Base-by-base conservation (phyloP, 495 filamentous ascomycete genomes). In the Monascus purpureus region DNA sequence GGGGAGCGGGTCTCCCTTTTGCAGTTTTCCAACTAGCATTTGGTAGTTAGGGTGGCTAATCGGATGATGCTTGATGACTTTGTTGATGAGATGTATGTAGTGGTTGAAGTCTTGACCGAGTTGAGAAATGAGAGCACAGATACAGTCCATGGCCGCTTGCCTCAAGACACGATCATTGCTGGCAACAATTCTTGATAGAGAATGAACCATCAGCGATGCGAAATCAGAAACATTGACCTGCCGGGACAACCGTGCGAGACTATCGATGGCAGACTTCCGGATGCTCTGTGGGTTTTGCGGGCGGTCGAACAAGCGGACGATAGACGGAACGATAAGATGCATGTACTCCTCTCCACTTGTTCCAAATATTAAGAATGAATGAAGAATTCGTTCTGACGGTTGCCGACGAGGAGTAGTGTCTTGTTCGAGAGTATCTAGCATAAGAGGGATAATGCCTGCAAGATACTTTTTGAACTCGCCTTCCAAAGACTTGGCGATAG, bases 211-310 rank as follows among this genome's bases (percentile, higher is more conserved):
- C 42, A 84, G 77, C 13, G 90, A 85, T 6, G 90, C 85, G 51
- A 88, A 94, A 49, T 96, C 90, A 28, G 90, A 93, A 19, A 99
- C 77, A 50, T 99, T 96, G 42, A 99, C 92, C 61, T 93, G 84
- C 31, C 83, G 75, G 8, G 86, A 94, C n/a, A 96, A 69, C 49
- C 84, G 85, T 11, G 84, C 88, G 31, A 99, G 69, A 0, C 87
- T 93, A 40, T 99, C 90, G 45, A 99, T 95, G 8, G 88, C 86
- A 17, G 72, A 73, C 50, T 86, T 88, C 18, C 86, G 78, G 25
- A 92, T 68, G 37, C 74, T 73, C 7, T 68, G 59, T 4, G 83
- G 83, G 38, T 90, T 78, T 23, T 77, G 73, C 13, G 74, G 69
- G 37, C 80, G 87, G 44, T 96, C 84, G 46, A 95, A 94, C 33